Conservation (phyloP, 2,329 filamentous ascomycete species). For the Venturia aucupariae region DNA sequence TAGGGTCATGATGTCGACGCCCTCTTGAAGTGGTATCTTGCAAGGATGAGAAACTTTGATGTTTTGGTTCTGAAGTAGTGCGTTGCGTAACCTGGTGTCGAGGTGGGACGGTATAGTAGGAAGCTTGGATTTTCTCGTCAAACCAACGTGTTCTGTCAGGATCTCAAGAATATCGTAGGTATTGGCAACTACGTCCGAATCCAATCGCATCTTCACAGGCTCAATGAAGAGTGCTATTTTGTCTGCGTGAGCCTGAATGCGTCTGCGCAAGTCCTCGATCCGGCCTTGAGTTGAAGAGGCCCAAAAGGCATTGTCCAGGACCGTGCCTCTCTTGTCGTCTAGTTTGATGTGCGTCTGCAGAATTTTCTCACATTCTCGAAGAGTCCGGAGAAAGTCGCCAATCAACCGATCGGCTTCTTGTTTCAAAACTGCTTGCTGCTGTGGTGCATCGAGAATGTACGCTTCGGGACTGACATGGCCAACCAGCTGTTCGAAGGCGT, state of each 20-base stretch:
- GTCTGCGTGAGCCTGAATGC: slow-evolving; percentile 19
- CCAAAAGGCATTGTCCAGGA: slow-evolving; percentile 18
- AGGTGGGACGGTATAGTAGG: slow-evolving; percentile 16
- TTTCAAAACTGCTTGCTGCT: slow-evolving; percentile 15
- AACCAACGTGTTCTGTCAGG: slow-evolving; percentile 15
- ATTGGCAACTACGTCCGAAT: slow-evolving; percentile 18
- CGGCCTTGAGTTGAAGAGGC: slow-evolving; percentile 17
- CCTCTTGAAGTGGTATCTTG: slow-evolving; percentile 17
- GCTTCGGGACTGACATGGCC: not conserved
- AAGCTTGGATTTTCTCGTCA: slow-evolving; percentile 14
- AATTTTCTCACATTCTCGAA: slow-evolving; percentile 19
- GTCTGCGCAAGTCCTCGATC: slow-evolving; percentile 18
- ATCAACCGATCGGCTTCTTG: slow-evolving; percentile 18
- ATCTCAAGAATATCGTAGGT: slow-evolving; percentile 18
- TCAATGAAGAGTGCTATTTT: slow-evolving; percentile 20
- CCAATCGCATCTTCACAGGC: slow-evolving; percentile 16
- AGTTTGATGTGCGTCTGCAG: slow-evolving; percentile 18
- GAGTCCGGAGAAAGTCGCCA: slow-evolving; percentile 18
- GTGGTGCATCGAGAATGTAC: slow-evolving; percentile 14
- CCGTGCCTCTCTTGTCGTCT: slow-evolving; percentile 16
- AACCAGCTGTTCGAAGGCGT: slow-evolving; percentile 12
- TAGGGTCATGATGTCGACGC: slow-evolving; percentile 18
- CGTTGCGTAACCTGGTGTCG: slow-evolving; percentile 14
- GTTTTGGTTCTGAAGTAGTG: slow-evolving; percentile 8
- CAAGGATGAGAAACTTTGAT: slow-evolving; percentile 4